Conservation (phyloP, 352 stramenopile species). For the Sclerospora graminicola region DNA sequence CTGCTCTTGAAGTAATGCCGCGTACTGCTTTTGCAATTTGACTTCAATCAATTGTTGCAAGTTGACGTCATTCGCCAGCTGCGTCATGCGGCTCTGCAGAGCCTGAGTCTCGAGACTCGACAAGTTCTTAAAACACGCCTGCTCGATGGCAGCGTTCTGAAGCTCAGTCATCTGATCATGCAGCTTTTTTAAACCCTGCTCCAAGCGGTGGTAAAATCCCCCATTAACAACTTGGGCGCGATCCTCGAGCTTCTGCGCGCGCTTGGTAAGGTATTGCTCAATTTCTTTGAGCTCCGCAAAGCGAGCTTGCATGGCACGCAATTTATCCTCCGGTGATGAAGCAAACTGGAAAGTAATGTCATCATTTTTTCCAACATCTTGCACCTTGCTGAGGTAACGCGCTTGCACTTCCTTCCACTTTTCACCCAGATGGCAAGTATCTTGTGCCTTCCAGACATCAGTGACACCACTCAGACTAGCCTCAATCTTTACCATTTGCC, state of each 20-base stretch:
- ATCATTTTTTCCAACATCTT: slow-evolving; percentile 8
- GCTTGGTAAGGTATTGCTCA: slow-evolving; percentile 48
- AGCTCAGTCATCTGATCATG: slow-evolving; percentile 29
- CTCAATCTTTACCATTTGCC: slow-evolving; percentile 76
- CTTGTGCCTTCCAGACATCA: slow-evolving; percentile 31
- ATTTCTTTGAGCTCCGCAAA: slow-evolving; percentile 62
- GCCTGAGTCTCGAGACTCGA: slow-evolving; percentile 39
- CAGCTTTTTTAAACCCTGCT: slow-evolving; percentile 28
- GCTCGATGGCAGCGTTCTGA: slow-evolving; percentile 55
- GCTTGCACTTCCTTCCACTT: slow-evolving; percentile 36
- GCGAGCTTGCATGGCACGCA: slow-evolving; percentile 40
- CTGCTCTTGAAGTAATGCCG: slow-evolving; percentile 30
- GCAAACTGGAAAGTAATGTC: slow-evolving; percentile 38
- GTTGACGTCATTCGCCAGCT: slow-evolving; percentile 66
- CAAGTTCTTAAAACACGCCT: slow-evolving; percentile 54
- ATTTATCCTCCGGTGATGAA: slow-evolving; percentile 23
- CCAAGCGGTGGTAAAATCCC: slow-evolving; percentile 38
- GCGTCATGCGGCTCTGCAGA: slow-evolving; percentile 50
- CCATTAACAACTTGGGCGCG: slow-evolving; percentile 53
- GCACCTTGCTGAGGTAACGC: slow-evolving; percentile 24
- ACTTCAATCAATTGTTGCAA: slow-evolving; percentile 65
- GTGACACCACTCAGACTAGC: slow-evolving; percentile 32
- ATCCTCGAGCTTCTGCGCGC: slow-evolving; percentile 63
- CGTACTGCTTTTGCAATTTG: slow-evolving; percentile 71
- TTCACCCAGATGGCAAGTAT: slow-evolving; percentile 7